Conservation (phyloP, 805 yeast genomes). For the Ogataea siamensis region DNA sequence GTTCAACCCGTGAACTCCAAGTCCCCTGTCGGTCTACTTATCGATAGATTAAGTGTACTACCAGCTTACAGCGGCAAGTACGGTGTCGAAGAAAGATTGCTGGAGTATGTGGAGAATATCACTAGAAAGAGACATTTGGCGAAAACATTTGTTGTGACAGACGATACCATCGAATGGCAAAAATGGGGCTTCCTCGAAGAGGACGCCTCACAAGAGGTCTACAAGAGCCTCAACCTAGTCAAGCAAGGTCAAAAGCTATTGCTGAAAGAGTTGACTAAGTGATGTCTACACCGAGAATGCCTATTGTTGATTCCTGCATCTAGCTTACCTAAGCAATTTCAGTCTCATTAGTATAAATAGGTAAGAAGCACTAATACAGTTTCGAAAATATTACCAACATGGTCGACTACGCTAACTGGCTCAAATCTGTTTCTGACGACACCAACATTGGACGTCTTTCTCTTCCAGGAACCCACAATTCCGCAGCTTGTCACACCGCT, state of each 20-base stretch:
- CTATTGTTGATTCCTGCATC: slow-evolving; percentile 1
- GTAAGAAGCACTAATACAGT: background rate
- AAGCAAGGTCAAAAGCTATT: slow-evolving; percentile 4
- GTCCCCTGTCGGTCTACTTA: slow-evolving; percentile 29
- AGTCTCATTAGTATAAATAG: too few relatives aligned
- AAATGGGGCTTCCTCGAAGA: slow-evolving; percentile 23
- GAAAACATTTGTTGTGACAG: slow-evolving; percentile 36
- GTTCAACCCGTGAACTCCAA: slow-evolving; percentile 43
- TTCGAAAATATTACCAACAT: slow-evolving; percentile 9
- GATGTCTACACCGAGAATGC: background rate
- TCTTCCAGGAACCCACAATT: slow-evolving; percentile 83
- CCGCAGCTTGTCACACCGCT: slow-evolving; percentile 69
- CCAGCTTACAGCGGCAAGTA: slow-evolving; percentile 52
- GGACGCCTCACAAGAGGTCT: slow-evolving; percentile 20
- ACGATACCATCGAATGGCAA: slow-evolving; percentile 6
- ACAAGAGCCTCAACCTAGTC: slow-evolving; percentile 23
- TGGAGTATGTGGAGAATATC: slow-evolving; percentile 54
- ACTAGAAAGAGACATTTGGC: slow-evolving; percentile 53
- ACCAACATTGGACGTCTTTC: slow-evolving; percentile 51
- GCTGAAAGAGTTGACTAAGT: slow-evolving; percentile 1
- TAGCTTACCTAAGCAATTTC: slow-evolving; percentile 1
- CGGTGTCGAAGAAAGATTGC: slow-evolving; percentile 60
- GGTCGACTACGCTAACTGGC: slow-evolving; percentile 43
- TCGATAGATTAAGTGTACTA: slow-evolving; percentile 43
- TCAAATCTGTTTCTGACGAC: slow-evolving; percentile 51